Conservation (phyloP, 352 stramenopile genomes). For the Albugo candida region DNA sequence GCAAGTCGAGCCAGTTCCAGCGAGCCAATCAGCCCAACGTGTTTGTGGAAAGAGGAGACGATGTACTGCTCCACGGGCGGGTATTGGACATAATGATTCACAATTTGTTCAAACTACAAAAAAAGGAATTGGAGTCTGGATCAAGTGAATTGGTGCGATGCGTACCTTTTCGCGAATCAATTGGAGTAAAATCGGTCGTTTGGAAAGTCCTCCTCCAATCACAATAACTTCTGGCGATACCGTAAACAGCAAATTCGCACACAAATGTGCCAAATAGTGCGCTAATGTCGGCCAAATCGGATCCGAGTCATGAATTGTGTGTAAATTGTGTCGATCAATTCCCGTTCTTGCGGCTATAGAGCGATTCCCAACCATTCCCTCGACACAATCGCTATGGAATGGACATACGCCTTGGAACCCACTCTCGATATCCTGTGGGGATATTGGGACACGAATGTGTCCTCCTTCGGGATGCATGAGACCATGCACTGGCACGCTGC, state of each 20-base stretch:
- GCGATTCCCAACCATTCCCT: slow-evolving; percentile 80
- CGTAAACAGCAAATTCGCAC: slow-evolving; percentile 84
- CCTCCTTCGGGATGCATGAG: slow-evolving; percentile 90
- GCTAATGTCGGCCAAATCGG: slow-evolving; percentile 85
- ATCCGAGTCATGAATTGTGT: slow-evolving; percentile 70
- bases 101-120: slow-evolving; percentile 34
- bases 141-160: background rate
- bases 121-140: slow-evolving; percentile 1
- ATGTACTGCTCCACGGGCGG: slow-evolving; percentile 57
- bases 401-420: slow-evolving; percentile 68
- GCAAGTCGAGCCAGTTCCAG: slow-evolving; percentile 54
- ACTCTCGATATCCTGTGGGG: slow-evolving; percentile 55
- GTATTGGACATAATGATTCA: slow-evolving; percentile 70
- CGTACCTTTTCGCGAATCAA: slow-evolving; percentile 43
- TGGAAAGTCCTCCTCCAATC: slow-evolving; percentile 88
- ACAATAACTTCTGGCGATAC: slow-evolving; percentile 90
- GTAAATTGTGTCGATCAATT: slow-evolving; percentile 43
- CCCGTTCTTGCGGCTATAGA: slow-evolving; percentile 78
- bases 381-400: slow-evolving; percentile 83
- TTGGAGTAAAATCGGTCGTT: slow-evolving; percentile 72
- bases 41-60: slow-evolving; percentile 57
- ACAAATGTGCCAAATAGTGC: slow-evolving; percentile 90
- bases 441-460: slow-evolving; percentile 52
- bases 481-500: slow-evolving; percentile 82
- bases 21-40: slow-evolving; percentile 71